These are phyloP conservation scores for Rhodotorula mucilaginosa DNA, from an alignment of 1,284 basidiomycete genomes.

Conservation along the genomic window DNA sequence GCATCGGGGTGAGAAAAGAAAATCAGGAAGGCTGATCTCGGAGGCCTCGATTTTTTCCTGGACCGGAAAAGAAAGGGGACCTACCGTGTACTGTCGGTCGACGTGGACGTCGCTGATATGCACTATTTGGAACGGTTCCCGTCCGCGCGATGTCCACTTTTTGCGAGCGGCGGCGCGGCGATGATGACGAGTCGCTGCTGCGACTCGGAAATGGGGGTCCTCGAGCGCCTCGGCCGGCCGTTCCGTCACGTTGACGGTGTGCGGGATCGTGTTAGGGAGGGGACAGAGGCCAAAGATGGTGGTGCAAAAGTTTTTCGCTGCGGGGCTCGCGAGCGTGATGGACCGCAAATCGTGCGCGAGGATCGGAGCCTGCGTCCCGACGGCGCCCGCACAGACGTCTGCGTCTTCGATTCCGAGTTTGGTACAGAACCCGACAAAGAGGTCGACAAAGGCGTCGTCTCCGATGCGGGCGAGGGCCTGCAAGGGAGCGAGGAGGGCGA, in stretches of 20 bases:
- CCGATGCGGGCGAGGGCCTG: constrained; percentile 43
- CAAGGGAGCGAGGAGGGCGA: constrained; percentile 42
- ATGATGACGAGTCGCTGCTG: background rate
- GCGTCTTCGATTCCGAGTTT: constrained; percentile 48
- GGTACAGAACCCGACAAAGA: constrained; percentile 42
- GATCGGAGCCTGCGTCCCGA: constrained; percentile 58
- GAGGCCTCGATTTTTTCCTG: too few relatives aligned
- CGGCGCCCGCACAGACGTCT: constrained; percentile 60
- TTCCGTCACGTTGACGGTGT: constrained; percentile 24
- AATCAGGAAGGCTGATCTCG: too few relatives aligned
- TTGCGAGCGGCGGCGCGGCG: background rate
- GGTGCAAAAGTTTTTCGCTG: constrained; percentile 60
- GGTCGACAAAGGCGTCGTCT: constrained; percentile 43
- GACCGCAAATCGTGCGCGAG: constrained; percentile 59
- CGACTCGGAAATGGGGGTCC: background rate
- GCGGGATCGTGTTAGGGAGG: constrained; percentile 45
- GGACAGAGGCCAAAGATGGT: constrained; percentile 59
- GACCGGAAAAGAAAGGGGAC: background rate
- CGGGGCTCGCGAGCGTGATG: constrained; percentile 55
- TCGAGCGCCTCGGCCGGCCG: background rate
- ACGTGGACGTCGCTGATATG: constrained; percentile 47
- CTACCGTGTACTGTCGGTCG: constrained; percentile 48
- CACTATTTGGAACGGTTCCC: constrained; percentile 42
- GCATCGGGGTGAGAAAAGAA: background rate
- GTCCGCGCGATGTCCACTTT: constrained; percentile 11